Conservation (phyloP, 441 rosid genomes). For the Omphalea diandra region DNA sequence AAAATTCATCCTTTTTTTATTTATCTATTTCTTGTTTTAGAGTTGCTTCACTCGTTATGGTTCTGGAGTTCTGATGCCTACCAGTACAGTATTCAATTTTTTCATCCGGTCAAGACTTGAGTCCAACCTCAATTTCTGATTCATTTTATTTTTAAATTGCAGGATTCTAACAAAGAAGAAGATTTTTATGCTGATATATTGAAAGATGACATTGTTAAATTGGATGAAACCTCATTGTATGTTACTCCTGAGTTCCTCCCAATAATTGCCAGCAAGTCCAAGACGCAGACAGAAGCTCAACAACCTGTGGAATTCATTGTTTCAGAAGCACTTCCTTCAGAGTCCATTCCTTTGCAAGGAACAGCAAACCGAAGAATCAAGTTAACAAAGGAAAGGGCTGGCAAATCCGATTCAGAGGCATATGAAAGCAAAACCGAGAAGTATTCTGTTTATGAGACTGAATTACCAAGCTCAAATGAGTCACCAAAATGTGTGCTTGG, state of each 20-base stretch:
- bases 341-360: conserved; percentile 21
- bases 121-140: conserved; percentile 5
- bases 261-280: conserved; percentile 9
- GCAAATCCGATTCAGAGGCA: neutral
- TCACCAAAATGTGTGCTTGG: conserved; percentile 19
- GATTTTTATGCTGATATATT: conserved; percentile 68
- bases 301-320: conserved; percentile 1
- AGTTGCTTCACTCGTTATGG: neutral
- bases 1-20: neutral
- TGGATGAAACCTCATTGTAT: conserved; percentile 41
- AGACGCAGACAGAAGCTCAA: conserved; percentile 21
- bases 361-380: conserved; percentile 33
- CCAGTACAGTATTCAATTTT: neutral
- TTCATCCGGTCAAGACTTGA: neutral
- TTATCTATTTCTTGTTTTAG: neutral
- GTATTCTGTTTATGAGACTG: neutral
- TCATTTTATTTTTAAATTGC: conserved; percentile 21
- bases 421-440: neutral
- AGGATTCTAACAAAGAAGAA: conserved; percentile 47
- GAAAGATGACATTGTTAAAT: conserved; percentile 67
- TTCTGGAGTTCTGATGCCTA: too few species aligned
- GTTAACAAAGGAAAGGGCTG: conserved; percentile 11
- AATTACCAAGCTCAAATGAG: conserved; percentile 9
- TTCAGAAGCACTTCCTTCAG: neutral
- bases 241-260: conserved; percentile 7